Percentiles rank a stretch among this genome's conserved stretches.
These are phyloP conservation scores for Podila clonocystis DNA, from an alignment of 192 early-diverging fungal genomes.

Conservation along the genomic window DNA sequence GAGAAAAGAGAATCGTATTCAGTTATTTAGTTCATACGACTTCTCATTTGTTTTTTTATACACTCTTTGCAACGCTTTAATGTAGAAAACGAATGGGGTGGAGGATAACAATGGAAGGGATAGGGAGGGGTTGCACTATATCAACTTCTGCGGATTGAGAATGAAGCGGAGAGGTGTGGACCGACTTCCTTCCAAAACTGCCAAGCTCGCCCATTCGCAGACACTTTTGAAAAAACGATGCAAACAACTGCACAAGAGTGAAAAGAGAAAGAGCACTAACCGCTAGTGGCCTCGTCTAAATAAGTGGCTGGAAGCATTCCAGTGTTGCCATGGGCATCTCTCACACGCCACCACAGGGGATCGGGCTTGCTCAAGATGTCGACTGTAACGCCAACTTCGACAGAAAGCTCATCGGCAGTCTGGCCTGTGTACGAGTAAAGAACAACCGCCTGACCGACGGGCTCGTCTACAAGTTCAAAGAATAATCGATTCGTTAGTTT, in stretches of 20 bases:
- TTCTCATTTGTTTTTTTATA: background rate
- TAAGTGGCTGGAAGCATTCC: slow-evolving; percentile 58
- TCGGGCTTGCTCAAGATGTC: slow-evolving; percentile 60
- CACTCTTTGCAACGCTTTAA: slow-evolving; percentile 1
- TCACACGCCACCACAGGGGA: slow-evolving; percentile 53
- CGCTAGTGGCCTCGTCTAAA: slow-evolving; percentile 54
- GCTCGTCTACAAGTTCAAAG: slow-evolving; percentile 4
- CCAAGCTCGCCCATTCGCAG: background rate
- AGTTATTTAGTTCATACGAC: slow-evolving; percentile 1
- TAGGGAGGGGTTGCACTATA: background rate
- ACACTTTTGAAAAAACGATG: background rate
- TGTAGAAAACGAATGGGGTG: background rate
- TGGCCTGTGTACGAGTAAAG: slow-evolving; percentile 35
- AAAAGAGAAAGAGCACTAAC: slow-evolving; percentile 42
- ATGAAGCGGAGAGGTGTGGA: too few relatives aligned
- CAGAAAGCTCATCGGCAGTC: slow-evolving; percentile 66
- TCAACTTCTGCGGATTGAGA: too few relatives aligned
- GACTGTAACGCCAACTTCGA: slow-evolving; percentile 67
- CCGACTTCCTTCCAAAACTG: background rate
- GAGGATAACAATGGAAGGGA: background rate
- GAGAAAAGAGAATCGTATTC: background rate
- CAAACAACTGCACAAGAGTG: background rate
- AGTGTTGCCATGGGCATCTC: slow-evolving; percentile 31
- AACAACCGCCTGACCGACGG: slow-evolving; percentile 19
- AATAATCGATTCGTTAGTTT: background rate